These are phyloP conservation scores for Albatrellus ellisii DNA, from an alignment of 768 basidiomycete genomes.

Conservation along the genomic window DNA sequence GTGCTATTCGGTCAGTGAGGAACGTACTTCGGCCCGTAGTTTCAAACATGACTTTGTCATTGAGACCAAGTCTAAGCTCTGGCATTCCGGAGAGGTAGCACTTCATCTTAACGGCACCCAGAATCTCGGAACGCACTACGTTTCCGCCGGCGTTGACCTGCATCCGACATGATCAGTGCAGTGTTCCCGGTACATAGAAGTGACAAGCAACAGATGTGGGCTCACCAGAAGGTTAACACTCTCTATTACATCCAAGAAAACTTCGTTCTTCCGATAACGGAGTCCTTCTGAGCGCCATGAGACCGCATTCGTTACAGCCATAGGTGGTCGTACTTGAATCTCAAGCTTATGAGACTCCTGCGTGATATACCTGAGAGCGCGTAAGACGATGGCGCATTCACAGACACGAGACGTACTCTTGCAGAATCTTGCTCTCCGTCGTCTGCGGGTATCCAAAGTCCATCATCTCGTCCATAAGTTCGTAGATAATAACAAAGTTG, in stretches of 20 bases:
- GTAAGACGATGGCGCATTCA: background rate
- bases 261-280: constrained; percentile 96
- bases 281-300: constrained; percentile 98
- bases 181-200: background rate
- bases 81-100: constrained; percentile 99
- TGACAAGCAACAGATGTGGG: background rate
- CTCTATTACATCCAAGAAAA: constrained; percentile 97
- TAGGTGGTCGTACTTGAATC: constrained; percentile 71
- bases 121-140: constrained; percentile 92
- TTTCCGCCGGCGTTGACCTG: constrained; percentile 96
- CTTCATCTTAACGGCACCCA: constrained; percentile 99
- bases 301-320: constrained; percentile 96
- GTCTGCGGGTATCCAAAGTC: constrained; percentile 99
- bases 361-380: constrained; percentile 73
- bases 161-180: background rate
- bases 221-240: constrained; percentile 89
- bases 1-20: background rate
- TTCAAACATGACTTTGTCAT: constrained; percentile 99
- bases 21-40: constrained; percentile 84
- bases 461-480: constrained; percentile 99
- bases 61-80: constrained; percentile 85
- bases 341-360: constrained; percentile 98
- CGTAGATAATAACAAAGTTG: constrained; percentile 99
- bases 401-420: constrained; percentile 44
- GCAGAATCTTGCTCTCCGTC: constrained; percentile 97